Percentiles rank a stretch among this genome's conserved stretches.
Evolutionary conservation across 1,284 basidiomycete species (phyloP).

Genomic region (Xerocomus nothofagi): DNA sequence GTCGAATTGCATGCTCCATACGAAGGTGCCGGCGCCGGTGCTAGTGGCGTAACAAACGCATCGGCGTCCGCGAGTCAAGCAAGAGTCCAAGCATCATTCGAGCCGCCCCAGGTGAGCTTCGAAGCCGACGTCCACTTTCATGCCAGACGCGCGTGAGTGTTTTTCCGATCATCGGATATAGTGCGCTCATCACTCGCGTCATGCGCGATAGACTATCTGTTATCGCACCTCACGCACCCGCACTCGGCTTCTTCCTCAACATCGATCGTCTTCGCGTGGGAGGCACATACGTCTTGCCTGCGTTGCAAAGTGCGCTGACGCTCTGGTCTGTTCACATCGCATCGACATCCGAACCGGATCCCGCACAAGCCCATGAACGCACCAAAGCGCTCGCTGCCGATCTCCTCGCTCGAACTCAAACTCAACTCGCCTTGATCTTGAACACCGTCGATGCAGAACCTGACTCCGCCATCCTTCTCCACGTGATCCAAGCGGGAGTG

Average conservation of each 20-base stretch:
- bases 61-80: neutral
- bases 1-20: conserved; percentile 37
- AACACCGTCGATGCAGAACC: conserved; percentile 16
- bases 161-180: neutral
- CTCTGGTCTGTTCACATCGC: conserved; percentile 41
- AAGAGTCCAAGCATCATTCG: neutral
- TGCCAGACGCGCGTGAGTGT: conserved; percentile 13
- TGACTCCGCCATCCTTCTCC: conserved; percentile 36
- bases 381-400: conserved; percentile 12
- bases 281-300: conserved; percentile 28
- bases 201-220: conserved; percentile 17
- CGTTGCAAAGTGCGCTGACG: conserved; percentile 36
- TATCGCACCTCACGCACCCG: conserved; percentile 23
- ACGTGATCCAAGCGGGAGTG: conserved; percentile 49
- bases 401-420: conserved; percentile 36
- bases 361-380: neutral
- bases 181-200: neutral
- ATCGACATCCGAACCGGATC: conserved; percentile 18
- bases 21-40: conserved; percentile 1
- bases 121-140: conserved; percentile 4
- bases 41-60: neutral
- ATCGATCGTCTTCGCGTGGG: conserved; percentile 30
- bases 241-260: conserved; percentile 38
- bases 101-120: neutral
- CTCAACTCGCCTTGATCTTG: conserved; percentile 24